Percentiles rank a stretch among this genome's conserved stretches.
phyloP scores from a whole-genome alignment of 2,329 filamentous ascomycete species.

The Venturia effusa region DNA sequence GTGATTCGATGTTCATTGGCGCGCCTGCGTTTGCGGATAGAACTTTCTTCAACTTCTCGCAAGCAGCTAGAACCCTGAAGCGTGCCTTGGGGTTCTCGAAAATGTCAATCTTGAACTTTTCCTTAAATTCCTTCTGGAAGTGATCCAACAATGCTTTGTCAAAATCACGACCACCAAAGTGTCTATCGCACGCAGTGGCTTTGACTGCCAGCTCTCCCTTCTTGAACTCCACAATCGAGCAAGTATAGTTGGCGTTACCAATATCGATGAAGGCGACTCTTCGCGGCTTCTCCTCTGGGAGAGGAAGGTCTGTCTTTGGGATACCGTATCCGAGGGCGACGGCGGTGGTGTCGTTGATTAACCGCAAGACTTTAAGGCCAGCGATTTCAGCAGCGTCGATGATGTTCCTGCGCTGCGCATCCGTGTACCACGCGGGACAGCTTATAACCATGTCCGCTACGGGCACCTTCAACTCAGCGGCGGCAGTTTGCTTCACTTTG shows the following conservation, averaged over 20 bases:
- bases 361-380: slow-evolving; percentile 78
- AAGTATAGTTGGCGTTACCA: slow-evolving; percentile 92
- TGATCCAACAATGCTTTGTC: slow-evolving; percentile 92
- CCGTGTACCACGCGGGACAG: slow-evolving; percentile 94
- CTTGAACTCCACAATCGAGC: slow-evolving; percentile 87
- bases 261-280: slow-evolving; percentile 90
- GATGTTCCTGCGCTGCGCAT: slow-evolving; percentile 78
- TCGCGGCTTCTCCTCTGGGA: slow-evolving; percentile 80
- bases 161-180: slow-evolving; percentile 96
- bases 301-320: slow-evolving; percentile 88
- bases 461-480: slow-evolving; percentile 77
- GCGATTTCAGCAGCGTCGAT: slow-evolving; percentile 90
- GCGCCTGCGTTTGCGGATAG: slow-evolving; percentile 89
- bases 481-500: slow-evolving; percentile 84
- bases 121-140: slow-evolving; percentile 90
- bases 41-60: slow-evolving; percentile 98
- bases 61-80: slow-evolving; percentile 74
- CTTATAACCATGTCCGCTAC: slow-evolving; percentile 91
- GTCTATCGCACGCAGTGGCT: slow-evolving; percentile 82
- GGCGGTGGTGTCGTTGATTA: slow-evolving; percentile 97
- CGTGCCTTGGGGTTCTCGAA: slow-evolving; percentile 79
- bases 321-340: slow-evolving; percentile 95
- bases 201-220: slow-evolving; percentile 95
- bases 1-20: slow-evolving; percentile 89
- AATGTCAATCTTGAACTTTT: slow-evolving; percentile 97